phyloP scores from a whole-genome alignment of 768 basidiomycete genomes.

The Basidioascus undulatus region DNA sequence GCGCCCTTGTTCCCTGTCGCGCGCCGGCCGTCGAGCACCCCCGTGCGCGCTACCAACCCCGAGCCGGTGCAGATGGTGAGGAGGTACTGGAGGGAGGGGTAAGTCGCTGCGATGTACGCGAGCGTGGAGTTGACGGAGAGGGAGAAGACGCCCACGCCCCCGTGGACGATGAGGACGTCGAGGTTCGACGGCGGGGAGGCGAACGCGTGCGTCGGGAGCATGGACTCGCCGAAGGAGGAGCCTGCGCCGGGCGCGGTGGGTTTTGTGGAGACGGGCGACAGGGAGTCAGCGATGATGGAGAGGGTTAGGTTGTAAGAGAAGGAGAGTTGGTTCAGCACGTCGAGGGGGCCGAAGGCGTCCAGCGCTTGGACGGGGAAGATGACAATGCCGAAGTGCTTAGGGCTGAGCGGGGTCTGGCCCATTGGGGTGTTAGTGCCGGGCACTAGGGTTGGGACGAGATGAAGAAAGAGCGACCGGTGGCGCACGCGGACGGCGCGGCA shows the following conservation, averaged over 20 bases:
- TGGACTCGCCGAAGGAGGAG: background rate
- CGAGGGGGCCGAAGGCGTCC: background rate
- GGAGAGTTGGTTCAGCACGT: background rate
- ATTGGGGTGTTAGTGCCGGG: no score
- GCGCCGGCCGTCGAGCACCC: conserved; percentile 5
- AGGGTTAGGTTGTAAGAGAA: background rate
- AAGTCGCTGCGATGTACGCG: background rate
- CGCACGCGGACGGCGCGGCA: no score
- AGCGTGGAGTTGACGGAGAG: background rate
- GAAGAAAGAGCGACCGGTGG: no score
- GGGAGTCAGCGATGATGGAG: background rate
- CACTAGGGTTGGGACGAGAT: no score
- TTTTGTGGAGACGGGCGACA: background rate
- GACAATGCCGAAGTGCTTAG: background rate
- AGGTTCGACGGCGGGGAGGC: background rate
- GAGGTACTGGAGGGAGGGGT: conserved; percentile 1
- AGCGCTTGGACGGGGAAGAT: background rate
- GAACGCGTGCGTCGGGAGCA: background rate
- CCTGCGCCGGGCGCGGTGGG: background rate
- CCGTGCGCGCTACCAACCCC: conserved; percentile 6
- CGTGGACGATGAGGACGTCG: background rate
- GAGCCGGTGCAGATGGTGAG: conserved; percentile 10
- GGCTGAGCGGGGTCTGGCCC: background rate
- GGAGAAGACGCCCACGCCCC: background rate
- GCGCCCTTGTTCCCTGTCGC: conserved; percentile 7